Evolutionary conservation across 2,329 filamentous ascomycete species (phyloP), one percentile per base, ranked within the genome.

Genomic region (Curvularia spicifera): DNA sequence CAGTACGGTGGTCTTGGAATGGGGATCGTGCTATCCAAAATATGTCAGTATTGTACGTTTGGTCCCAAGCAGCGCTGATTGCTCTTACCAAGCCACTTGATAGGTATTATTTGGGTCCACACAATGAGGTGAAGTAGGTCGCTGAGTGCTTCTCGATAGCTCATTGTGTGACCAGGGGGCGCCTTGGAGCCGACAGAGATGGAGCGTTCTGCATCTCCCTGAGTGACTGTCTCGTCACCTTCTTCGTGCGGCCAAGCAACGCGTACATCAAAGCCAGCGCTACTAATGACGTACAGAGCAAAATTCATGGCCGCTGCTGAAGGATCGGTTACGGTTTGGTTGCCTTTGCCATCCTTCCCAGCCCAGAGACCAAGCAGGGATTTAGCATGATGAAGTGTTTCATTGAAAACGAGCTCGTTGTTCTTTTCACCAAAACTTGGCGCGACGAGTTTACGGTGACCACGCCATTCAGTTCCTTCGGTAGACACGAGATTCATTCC

Each of bases 391-490:
- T 81, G 78, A 54, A 89, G 79, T 1, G 84, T 82, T 71, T 91
- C 87, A 8, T 78, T 78, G 75, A 88, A 91, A 1, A 90, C 87
- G 26, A 90, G 73, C 13, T 83, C 81, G 56, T 91, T 88, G 73
- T 91, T 93, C 77, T 84, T 87, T 78, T 94, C 91, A 56, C 89
- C 91, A 75, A 94, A 93, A 4, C 86, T 86, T 0, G 89, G 86
- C 28, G 87, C 85, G 0, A 87, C 89, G 43, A 88, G 83, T 76
- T 90, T 91, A 60, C 90, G 85, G 73, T 94, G 90, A 76, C 85
- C 82, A 31, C 87, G 87, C 91, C 90, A 94, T 28, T 84, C 76
- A 0, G 80, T 71, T 1, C 90, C 90, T 73, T 93, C 90, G 2
- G 88, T 87, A 0, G 86, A 86, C 22, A 93, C 77, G 1, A 93